A percentile compares a stretch with the other conserved stretches of the same genome.
Conservation (phyloP, 179 eudicot genomes). For the Beta corolliflora region DNA sequence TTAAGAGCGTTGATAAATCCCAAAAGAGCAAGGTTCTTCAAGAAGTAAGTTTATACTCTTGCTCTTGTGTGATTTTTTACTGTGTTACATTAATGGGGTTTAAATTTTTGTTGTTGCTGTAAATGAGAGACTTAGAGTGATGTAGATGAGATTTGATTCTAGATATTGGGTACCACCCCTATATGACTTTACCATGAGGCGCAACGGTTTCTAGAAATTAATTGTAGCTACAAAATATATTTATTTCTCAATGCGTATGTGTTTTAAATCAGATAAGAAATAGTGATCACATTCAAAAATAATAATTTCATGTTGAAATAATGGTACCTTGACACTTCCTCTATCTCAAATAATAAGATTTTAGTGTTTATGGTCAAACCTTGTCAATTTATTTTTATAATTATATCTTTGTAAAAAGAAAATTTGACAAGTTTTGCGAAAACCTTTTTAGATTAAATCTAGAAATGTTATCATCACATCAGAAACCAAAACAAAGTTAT, state of each 20-base stretch:
- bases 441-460: background rate
- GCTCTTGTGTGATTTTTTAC: background rate
- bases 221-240: too few species aligned
- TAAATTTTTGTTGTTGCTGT: background rate
- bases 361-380: background rate
- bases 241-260: too few species aligned
- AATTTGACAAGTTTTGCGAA: background rate
- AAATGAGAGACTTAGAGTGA: too few species aligned
- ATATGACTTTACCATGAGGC: too few species aligned
- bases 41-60: conserved; percentile 58
- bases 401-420: background rate
- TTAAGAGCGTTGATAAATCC: conserved; percentile 87
- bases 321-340: too few species aligned
- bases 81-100: background rate
- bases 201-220: too few species aligned
- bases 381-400: background rate
- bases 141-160: too few species aligned
- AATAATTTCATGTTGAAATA: too few species aligned
- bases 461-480: background rate
- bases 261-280: too few species aligned
- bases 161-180: too few species aligned
- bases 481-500: background rate
- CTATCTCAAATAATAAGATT: background rate
- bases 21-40: conserved; percentile 88
- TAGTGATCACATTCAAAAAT: too few species aligned